These are phyloP conservation scores for Pyrus communis DNA, from an alignment of 306 rosid genomes.

Conservation along the genomic window DNA sequence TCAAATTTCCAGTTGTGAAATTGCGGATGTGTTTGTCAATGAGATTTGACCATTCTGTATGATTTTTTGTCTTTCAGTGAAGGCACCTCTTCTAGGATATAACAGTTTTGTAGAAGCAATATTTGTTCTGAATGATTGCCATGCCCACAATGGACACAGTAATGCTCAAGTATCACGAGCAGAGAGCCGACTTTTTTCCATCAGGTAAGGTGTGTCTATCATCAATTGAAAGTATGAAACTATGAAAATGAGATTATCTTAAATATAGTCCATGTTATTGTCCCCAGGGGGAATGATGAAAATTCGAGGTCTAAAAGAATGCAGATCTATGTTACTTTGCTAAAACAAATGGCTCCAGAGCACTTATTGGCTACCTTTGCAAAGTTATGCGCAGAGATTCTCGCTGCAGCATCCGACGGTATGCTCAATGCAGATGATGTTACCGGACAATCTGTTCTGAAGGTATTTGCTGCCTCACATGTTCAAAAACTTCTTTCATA, in stretches of 20 bases:
- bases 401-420: conserved; percentile 90
- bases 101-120: conserved; percentile 92
- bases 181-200: conserved; percentile 61
- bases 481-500: neutral
- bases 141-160: conserved; percentile 53
- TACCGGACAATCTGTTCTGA: conserved; percentile 73
- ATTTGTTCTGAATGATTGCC: conserved; percentile 74
- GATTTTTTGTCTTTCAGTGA: conserved; percentile 40
- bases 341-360: conserved; percentile 95
- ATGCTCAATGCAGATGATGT: conserved; percentile 61
- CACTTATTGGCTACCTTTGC: conserved; percentile 90
- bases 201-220: conserved; percentile 46
- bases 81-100: conserved; percentile 87
- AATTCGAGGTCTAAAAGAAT: conserved; percentile 69
- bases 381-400: conserved; percentile 83
- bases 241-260: conserved; percentile 5
- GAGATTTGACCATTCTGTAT: conserved; percentile 15
- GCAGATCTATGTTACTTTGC: conserved; percentile 78
- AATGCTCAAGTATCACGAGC: conserved; percentile 43
- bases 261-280: conserved; percentile 3
- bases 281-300: conserved; percentile 76
- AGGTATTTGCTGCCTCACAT: conserved; percentile 36
- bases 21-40: neutral
- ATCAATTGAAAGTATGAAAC: conserved; percentile 8
- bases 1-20: conserved; percentile 16